phyloP scores from a whole-genome alignment of 176 grass and related monocot species.

The Eleusine indica region DNA sequence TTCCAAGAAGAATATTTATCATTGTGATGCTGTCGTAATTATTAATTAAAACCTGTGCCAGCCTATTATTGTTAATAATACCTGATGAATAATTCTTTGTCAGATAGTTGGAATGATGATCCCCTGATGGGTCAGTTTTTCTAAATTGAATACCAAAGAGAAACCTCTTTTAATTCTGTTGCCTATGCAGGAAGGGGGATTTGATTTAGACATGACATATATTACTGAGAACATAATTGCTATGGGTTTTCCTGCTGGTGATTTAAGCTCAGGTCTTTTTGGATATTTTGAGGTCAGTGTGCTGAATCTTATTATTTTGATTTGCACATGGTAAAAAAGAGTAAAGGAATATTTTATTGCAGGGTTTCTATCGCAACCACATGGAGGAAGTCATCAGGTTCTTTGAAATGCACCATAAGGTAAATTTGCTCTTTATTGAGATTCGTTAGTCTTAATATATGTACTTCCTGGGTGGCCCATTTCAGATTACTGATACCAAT shows the following conservation, averaged over 20 bases:
- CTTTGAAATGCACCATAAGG: slow-evolving; percentile 99
- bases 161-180: slow-evolving; percentile 39
- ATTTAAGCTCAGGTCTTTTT: slow-evolving; percentile 97
- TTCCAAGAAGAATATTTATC: background rate
- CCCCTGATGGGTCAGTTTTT: slow-evolving; percentile 15
- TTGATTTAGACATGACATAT: slow-evolving; percentile 99
- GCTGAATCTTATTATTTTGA: background rate
- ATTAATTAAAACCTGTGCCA: background rate
- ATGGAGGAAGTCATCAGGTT: slow-evolving; percentile 99
- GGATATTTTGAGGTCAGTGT: slow-evolving; percentile 97
- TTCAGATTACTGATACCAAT: background rate
- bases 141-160: slow-evolving; percentile 2
- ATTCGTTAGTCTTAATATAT: slow-evolving; percentile 40
- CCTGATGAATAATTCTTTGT: slow-evolving; percentile 16
- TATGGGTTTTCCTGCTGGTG: slow-evolving; percentile 99
- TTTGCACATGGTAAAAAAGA: slow-evolving; percentile 9
- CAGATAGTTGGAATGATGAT: slow-evolving; percentile 9
- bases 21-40: background rate
- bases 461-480: slow-evolving; percentile 7
- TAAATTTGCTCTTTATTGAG: slow-evolving; percentile 38
- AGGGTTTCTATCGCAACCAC: slow-evolving; percentile 99
- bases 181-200: slow-evolving; percentile 88
- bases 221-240: slow-evolving; percentile 99
- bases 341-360: slow-evolving; percentile 35
- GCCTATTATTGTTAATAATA: background rate